These are phyloP conservation scores for Pugionium cornutum DNA, from an alignment of 345 rosid genomes.

Conservation along the genomic window DNA sequence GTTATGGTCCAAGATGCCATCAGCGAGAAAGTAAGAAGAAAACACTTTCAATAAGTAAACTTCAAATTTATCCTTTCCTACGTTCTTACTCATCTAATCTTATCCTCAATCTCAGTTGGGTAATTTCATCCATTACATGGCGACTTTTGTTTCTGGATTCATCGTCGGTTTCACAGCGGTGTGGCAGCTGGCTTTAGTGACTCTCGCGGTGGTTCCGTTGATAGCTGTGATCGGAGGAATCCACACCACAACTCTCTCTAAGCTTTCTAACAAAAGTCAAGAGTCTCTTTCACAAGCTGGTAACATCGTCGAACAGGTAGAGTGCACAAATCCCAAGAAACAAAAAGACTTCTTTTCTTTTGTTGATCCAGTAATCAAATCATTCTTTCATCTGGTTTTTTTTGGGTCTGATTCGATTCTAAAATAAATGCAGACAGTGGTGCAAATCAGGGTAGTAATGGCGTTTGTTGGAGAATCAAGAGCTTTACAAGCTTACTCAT, in stretches of 20 bases:
- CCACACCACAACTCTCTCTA: conserved; percentile 73
- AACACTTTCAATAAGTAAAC: background rate
- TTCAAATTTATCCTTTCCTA: background rate
- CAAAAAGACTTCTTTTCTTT: background rate
- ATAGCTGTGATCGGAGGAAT: conserved; percentile 92
- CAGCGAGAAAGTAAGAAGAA: conserved; percentile 81
- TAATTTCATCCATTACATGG: conserved; percentile 92
- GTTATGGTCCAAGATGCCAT: conserved; percentile 99
- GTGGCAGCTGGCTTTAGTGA: conserved; percentile 94
- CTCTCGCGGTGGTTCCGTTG: conserved; percentile 95
- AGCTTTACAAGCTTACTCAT: conserved; percentile 73
- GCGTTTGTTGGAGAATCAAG: conserved; percentile 93
- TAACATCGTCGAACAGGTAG: conserved; percentile 90
- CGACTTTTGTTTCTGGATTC: conserved; percentile 93
- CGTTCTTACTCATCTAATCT: conserved; percentile 10
- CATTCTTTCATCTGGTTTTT: conserved; percentile 32
- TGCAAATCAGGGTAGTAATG: conserved; percentile 85
- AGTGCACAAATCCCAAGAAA: conserved; percentile 17
- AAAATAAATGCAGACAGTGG: conserved; percentile 66
- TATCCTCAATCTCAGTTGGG: conserved; percentile 64
- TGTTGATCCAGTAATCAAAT: background rate
- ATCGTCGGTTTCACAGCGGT: conserved; percentile 97
- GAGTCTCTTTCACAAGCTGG: conserved; percentile 92
- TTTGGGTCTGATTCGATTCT: conserved; percentile 39
- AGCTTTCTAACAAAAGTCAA: conserved; percentile 78